These are phyloP conservation scores for Whalleya microplaca DNA, from an alignment of 2,329 filamentous ascomycete species.

Conservation along the genomic window DNA sequence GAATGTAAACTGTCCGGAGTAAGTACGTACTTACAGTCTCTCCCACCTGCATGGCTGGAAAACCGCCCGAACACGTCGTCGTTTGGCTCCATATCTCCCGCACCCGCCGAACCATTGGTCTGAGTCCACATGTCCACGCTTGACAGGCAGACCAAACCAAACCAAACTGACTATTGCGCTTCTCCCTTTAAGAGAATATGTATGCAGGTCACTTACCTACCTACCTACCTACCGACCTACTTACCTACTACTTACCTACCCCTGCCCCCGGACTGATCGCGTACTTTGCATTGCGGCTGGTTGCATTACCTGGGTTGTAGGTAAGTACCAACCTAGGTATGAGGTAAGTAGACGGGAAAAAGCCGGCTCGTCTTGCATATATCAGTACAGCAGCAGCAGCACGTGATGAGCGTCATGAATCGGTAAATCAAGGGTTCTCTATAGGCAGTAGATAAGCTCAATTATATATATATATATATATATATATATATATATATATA, in stretches of 20 bases:
- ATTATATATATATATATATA: background rate
- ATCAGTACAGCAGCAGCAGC: background rate
- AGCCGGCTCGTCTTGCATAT: background rate
- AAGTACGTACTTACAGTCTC: no score
- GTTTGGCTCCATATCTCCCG: slow-evolving; percentile 6
- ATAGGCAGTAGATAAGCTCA: no score
- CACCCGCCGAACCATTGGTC: slow-evolving; percentile 17
- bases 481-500: background rate
- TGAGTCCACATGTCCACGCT: slow-evolving; percentile 25
- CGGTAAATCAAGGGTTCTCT: background rate
- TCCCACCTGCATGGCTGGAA: no score
- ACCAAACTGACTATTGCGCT: background rate
- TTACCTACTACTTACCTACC: background rate
- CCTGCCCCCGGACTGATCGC: no score
- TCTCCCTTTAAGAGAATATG: background rate
- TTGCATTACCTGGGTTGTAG: no score
- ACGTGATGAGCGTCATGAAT: background rate
- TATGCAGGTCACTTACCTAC: background rate
- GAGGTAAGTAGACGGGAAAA: background rate
- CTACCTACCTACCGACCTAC: background rate
- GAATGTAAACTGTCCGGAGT: no score
- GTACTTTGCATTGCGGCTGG: no score
- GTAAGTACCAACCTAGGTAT: no score
- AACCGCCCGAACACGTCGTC: slow-evolving; percentile 13
- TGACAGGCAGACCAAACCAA: slow-evolving; percentile 8